Base-by-base conservation (phyloP, 2,329 filamentous ascomycete species). In the Paraconiothyrium brasiliense region DNA sequence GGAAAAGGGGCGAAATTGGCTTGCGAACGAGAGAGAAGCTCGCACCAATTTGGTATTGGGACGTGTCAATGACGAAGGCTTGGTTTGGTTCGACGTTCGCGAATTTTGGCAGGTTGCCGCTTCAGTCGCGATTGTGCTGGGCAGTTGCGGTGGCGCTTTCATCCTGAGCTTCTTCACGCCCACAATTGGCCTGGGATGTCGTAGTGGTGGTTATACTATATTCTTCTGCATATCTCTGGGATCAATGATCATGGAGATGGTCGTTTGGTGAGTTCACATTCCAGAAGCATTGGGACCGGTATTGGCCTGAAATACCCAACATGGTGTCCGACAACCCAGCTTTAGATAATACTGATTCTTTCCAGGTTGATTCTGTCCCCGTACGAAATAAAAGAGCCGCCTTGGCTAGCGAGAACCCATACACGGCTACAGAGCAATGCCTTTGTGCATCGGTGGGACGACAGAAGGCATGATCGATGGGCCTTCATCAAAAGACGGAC, bases 111-210 rank as follows among this genome's bases (percentile, higher is more conserved):
- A 83, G 43, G 73, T 83, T 10, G 49, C 69, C 1, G 75, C 72
- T 14, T 75, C 79, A 0, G 61, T 79, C 11, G 52, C 76, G 2
- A 78, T 81, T 30, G 76, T 83, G 3, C 67, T 62, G 6, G 76
- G 68, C 14, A 79, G 76, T 30, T 74, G 70, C 22, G 70, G 74
- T 4, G 79, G 79, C 2, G 77, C 80, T 0, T 82, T 81, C 54
- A 71, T 80, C 9, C 62, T 83, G 20, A 80, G 77, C 9, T 83
- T 71, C 63, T 80, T 77, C 63, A 83, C 81, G 0, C 82, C 82
- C 0, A 83, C 81, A 0, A 80, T 83, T 0, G 82, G 82, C 0
- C 69, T 83, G 0, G 80, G 81, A 0, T 82, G 71, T 35, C 69
- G 72, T 0, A 73, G 78, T 43, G 80, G 80, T 1, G 80, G 80